Percentiles rank a stretch among this genome's conserved stretches.
Evolutionary conservation across 1,284 basidiomycete species (phyloP).

Genomic region (Ganoderma sp.): DNA sequence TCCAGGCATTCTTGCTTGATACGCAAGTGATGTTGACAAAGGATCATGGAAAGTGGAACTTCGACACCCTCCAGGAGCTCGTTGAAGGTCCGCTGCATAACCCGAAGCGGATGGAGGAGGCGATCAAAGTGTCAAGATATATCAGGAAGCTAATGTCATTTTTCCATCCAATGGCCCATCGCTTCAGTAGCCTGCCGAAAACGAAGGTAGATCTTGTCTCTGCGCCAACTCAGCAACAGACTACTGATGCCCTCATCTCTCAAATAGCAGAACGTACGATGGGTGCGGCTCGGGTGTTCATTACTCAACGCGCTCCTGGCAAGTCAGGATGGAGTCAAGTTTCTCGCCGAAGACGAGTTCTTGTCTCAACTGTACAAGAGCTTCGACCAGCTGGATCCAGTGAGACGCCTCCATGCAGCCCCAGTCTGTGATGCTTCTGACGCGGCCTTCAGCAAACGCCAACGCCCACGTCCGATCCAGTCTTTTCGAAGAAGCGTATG

Average conservation of each 20-base stretch:
- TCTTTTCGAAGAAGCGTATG: constrained; percentile 87
- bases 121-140: constrained; percentile 89
- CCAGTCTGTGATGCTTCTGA: constrained; percentile 17
- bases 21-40: constrained; percentile 89
- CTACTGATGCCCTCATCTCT: background rate
- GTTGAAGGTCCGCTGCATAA: constrained; percentile 93
- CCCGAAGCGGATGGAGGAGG: constrained; percentile 94
- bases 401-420: constrained; percentile 44
- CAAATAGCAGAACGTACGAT: constrained; percentile 72
- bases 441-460: constrained; percentile 61
- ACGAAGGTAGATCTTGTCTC: constrained; percentile 58
- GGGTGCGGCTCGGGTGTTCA: constrained; percentile 86
- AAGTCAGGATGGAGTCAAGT: constrained; percentile 84
- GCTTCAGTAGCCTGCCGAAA: constrained; percentile 84
- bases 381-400: constrained; percentile 92
- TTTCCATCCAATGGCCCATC: constrained; percentile 88
- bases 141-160: constrained; percentile 89
- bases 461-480: constrained; percentile 71
- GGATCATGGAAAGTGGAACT: constrained; percentile 93
- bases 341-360: constrained; percentile 88
- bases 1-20: constrained; percentile 83
- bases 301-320: constrained; percentile 85
- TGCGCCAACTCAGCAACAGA: background rate
- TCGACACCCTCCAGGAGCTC: constrained; percentile 86
- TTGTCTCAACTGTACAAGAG: constrained; percentile 86